Conservation (phyloP, 2,329 filamentous ascomycete genomes). For the Pseudogymnoascus sp. region DNA sequence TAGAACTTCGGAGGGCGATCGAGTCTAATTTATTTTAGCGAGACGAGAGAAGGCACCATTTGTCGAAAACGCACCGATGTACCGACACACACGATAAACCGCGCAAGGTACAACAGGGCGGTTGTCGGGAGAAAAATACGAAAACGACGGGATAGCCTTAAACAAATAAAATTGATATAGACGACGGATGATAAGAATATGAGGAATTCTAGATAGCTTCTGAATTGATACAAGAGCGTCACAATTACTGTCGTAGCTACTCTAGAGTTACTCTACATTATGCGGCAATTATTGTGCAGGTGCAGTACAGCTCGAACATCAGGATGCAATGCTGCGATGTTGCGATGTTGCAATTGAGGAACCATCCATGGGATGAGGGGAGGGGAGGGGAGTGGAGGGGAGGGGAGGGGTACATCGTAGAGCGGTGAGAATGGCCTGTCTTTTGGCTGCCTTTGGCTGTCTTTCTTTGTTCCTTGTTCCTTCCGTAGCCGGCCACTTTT, state of each 20-base stretch:
- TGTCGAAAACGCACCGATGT: neutral
- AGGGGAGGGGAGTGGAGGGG: no score
- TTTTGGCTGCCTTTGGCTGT: neutral
- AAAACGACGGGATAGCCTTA: neutral
- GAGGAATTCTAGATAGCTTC: neutral
- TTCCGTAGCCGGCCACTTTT: neutral
- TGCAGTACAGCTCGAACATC: neutral
- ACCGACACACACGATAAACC: neutral
- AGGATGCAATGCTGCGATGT: neutral
- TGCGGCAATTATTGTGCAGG: neutral
- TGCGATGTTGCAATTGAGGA: neutral
- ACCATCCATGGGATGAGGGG: no score
- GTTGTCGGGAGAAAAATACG: neutral
- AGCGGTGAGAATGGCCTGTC: neutral
- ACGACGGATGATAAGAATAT: neutral
- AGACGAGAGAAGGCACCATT: slow-evolving; percentile 8
- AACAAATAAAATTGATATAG: neutral
- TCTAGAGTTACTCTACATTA: neutral
- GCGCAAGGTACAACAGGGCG: neutral
- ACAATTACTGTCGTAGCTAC: neutral
- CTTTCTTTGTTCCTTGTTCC: neutral
- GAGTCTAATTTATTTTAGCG: slow-evolving; percentile 8
- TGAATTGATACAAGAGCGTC: neutral
- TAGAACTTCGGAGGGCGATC: neutral
- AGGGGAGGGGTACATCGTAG: neutral